Base-by-base conservation (phyloP, 2,329 filamentous ascomycete species). In the Apiospora saccharicola region DNA sequence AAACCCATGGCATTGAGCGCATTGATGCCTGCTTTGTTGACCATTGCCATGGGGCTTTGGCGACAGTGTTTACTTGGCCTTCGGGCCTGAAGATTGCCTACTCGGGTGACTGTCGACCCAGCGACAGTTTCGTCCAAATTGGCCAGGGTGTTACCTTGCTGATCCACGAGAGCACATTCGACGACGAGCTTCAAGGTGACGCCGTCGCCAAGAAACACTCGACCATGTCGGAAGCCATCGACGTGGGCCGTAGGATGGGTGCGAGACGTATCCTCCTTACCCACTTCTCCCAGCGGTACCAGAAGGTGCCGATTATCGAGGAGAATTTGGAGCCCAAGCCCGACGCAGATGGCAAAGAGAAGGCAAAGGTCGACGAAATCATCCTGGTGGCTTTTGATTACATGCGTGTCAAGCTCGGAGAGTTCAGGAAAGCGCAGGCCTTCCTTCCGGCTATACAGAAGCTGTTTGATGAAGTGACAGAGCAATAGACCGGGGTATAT, bases 141-240 rank as follows among this genome's bases (percentile, higher is more conserved):
- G 97, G 94, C 67, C 84, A 85, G 67, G 91, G 91, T 74, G 91
- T 93, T 1, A 97, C 96, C 19, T 88, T 99, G 8, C 89, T 98
- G 6, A 90, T 99, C 71, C 96, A 99, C 84, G 96, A 99, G 86
- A 95, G 95, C 74, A 99, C 96, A 0, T 98, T 99, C 79, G 94
- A 96, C 76, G 94, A 98, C 79, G 94, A 96, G 77, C 89, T 98
- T 77, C 78, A 82, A 51, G 89, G 88, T 22, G 95, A 98, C 78
- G 96, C 96, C 4, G 80, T 88, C 41, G 93, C 92, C 70, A 99
- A 99, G 89, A 95, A 93, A 79, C 96, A 99, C 85, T 94, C 90
- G 51, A 99, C 96, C 12, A 94, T 95, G 74, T 89, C 89, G 19
- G 96, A 99, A 84, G 96, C 96, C 0, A 88, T 99, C 4, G 87